Percentiles rank a stretch among this genome's conserved stretches.
Conservation (phyloP, 1,284 basidiomycete genomes). For the Ceratobasidium sp. region DNA sequence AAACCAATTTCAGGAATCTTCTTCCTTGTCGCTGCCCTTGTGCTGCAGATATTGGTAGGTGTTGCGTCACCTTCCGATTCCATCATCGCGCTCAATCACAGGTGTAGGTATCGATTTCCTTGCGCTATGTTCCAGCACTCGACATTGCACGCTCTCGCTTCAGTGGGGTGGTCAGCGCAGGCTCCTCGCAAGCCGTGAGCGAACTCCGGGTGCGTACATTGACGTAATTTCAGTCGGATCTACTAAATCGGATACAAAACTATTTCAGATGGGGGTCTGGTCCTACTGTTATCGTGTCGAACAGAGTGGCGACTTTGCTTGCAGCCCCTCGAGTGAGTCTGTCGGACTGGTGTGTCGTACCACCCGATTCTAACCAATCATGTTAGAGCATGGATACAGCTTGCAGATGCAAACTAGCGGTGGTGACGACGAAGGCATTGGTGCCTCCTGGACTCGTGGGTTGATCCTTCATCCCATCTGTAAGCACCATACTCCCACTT, state of each 20-base stretch:
- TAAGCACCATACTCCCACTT: conserved; percentile 48
- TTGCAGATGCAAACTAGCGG: conserved; percentile 44
- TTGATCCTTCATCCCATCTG: conserved; percentile 76
- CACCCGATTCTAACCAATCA: neutral
- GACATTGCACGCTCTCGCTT: conserved; percentile 25
- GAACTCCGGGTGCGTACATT: conserved; percentile 11
- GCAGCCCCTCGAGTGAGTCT: conserved; percentile 49
- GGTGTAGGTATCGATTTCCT: conserved; percentile 18
- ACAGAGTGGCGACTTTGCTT: conserved; percentile 32
- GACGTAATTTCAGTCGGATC: neutral
- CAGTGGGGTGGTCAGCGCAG: conserved; percentile 2
- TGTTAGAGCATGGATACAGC: conserved; percentile 57
- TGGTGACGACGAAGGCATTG: conserved; percentile 47
- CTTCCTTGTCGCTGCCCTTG: conserved; percentile 29
- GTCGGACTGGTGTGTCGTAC: neutral
- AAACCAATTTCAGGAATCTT: conserved; percentile 6
- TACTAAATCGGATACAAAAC: neutral
- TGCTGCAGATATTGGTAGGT: conserved; percentile 30
- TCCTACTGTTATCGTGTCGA: conserved; percentile 43
- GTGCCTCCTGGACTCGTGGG: conserved; percentile 70
- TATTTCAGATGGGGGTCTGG: conserved; percentile 66
- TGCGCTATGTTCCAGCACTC: conserved; percentile 34
- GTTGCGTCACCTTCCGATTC: neutral
- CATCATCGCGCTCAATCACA: neutral
- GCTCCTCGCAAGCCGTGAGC: conserved; percentile 17